Conservation (phyloP, 495 filamentous ascomycete species). For the Paragyromitra xinjiangensis region DNA sequence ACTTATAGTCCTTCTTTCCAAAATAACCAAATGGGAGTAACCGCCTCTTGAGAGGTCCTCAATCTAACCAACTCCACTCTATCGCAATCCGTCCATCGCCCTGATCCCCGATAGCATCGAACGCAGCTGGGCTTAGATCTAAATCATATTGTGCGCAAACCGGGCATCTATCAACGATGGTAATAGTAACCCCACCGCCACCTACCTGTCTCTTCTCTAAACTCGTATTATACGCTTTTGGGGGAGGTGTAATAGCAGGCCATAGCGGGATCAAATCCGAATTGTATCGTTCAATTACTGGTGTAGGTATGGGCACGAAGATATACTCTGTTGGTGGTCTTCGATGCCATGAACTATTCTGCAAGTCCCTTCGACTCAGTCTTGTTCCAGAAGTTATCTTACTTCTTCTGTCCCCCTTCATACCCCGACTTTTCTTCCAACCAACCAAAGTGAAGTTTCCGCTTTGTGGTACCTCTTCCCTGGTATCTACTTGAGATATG, state of each 20-base stretch:
- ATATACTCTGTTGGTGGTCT: not conserved
- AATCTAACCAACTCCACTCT: constrained; percentile 54
- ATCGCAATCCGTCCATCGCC: constrained; percentile 45
- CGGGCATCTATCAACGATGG: constrained; percentile 55
- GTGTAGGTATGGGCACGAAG: constrained; percentile 16
- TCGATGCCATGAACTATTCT: not conserved
- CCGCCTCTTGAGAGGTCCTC: not conserved
- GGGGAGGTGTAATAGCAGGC: constrained; percentile 46
- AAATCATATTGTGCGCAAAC: constrained; percentile 54
- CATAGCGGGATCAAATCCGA: not conserved
- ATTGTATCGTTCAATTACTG: not conserved
- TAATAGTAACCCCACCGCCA: constrained; percentile 54
- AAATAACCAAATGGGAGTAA: constrained; percentile 3
- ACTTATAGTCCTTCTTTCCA: not conserved
- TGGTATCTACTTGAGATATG: constrained; percentile 1
- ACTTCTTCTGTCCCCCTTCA: constrained; percentile 30
- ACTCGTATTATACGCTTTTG: not conserved
- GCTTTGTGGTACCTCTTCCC: constrained; percentile 2
- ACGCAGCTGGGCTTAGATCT: constrained; percentile 51
- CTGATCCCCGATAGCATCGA: constrained; percentile 46
- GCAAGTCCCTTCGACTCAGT: not conserved
- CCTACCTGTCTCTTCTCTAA: constrained; percentile 38
- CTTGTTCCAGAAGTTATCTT: constrained; percentile 10
- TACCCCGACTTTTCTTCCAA: constrained; percentile 27
- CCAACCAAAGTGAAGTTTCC: constrained; percentile 38